Evolutionary conservation across 2,329 filamentous ascomycete genomes (phyloP).

Genomic region (Calonectria henricotiae): DNA sequence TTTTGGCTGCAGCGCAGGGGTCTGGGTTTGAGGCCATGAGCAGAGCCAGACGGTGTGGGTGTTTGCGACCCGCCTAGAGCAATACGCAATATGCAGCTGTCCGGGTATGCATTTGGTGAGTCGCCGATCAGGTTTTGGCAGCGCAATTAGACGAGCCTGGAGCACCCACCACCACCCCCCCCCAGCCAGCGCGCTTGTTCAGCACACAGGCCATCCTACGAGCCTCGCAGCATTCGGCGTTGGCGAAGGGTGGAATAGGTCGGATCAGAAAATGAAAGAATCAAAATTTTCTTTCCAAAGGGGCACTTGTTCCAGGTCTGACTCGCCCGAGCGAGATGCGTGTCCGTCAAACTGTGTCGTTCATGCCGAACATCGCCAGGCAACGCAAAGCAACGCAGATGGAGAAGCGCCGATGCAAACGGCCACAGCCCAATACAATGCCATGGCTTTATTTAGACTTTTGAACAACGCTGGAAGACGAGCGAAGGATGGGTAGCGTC

Average conservation of each 20-base stretch:
- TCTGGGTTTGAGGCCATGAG: constrained; percentile 46
- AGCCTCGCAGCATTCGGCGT: constrained; percentile 50
- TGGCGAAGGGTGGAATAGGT: constrained; percentile 47
- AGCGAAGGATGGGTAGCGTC: constrained; percentile 22
- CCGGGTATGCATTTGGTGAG: constrained; percentile 39
- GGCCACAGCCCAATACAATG: not conserved
- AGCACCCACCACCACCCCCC: constrained; percentile 25
- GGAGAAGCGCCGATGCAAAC: constrained; percentile 16
- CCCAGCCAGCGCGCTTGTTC: constrained; percentile 39
- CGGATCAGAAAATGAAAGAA: constrained; percentile 22
- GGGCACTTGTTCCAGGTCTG: constrained; percentile 29
- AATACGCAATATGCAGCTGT: constrained; percentile 39
- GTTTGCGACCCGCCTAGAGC: constrained; percentile 32
- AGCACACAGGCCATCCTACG: constrained; percentile 51
- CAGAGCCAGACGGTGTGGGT: constrained; percentile 41
- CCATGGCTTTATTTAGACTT: constrained; percentile 19
- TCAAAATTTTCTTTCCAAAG: constrained; percentile 16
- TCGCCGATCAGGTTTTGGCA: constrained; percentile 10
- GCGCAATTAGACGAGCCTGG: constrained; percentile 28
- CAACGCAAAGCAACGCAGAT: not conserved
- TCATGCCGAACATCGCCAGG: constrained; percentile 18
- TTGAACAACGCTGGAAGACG: constrained; percentile 13
- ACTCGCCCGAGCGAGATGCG: constrained; percentile 27
- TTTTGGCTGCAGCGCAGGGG: constrained; percentile 41
- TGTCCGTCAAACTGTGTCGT: constrained; percentile 12